Base-by-base conservation (phyloP, 768 basidiomycete genomes). In the Suillus lakei region DNA sequence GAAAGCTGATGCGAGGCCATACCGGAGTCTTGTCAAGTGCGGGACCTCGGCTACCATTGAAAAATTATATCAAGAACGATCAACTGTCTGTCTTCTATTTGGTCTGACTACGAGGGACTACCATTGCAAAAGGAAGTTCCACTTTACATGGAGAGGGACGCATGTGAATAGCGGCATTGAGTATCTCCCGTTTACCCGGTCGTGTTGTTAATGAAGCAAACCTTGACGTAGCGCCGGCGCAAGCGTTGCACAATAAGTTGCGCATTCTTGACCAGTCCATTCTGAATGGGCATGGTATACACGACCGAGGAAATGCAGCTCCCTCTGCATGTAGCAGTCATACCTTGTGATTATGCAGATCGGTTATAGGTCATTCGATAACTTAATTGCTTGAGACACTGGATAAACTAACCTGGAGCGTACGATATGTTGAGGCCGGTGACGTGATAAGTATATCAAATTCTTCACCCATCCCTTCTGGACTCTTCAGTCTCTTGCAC, bases 271-370 rank as follows among this genome's bases (percentile, higher is more conserved):
- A 67, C 63, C 18, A 38, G 55, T n/a, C 44, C 38, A 26, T 65
- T 30, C n/a, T 12, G 66, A 32, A 13, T 62, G 58, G 7, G 41
- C 61, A 23, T 66, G 63, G 4, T 62, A 51, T 6, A 41, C 64
- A 44, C 64, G 64, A 6, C n/a, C n/a, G 61, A 46, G 46, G 16
- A 59, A 61, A 61, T 63, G 70, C 10, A 66, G 41, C 41, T 8
- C 41, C 18, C 18, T 4, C 41, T 9, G 41, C 18, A 43, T 44
- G 43, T 44, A 44, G 43, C 41, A 43, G 3, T 43, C 41, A 43
- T 18, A n/a, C 21, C 43, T n/a, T 44, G n/a, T n/a, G 43, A n/a
- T 44, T 21, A 0, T 44, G 10, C 21, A 44, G 21, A 8, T 44
- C 4, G 43, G 21, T n/a, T 21, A 44, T 10, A 10, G 21, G 43